Conservation (phyloP, 169 alveolate species). For the Plasmodium fragile region DNA sequence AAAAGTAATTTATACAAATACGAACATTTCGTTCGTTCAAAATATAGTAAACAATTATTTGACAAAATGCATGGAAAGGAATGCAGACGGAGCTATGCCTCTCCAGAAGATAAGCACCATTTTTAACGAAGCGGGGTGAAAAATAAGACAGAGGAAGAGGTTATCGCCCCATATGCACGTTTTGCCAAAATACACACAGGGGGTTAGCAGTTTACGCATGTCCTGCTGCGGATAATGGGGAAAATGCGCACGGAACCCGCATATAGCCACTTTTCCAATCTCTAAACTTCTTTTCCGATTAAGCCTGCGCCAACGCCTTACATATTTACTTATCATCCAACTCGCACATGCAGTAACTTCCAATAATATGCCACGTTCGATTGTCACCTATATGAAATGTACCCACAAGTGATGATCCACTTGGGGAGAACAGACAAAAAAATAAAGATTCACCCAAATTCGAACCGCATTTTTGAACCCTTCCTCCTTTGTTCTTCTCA, state of each 20-base stretch:
- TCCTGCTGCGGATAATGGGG: not conserved
- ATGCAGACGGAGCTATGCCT: slow-evolving; percentile 32
- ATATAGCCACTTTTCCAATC: not conserved
- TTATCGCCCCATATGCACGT: not conserved
- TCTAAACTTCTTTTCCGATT: not conserved
- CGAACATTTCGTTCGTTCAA: slow-evolving; percentile 59
- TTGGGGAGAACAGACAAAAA: not conserved
- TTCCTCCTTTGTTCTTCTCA: not conserved
- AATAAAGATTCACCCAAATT: not conserved
- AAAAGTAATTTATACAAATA: slow-evolving; percentile 24
- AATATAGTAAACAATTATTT: slow-evolving; percentile 42
- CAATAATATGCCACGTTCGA: not conserved
- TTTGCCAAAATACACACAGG: not conserved
- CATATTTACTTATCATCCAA: not conserved
- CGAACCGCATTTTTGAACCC: not conserved
- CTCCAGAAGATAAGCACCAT: slow-evolving; percentile 51
- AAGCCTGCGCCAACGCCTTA: not conserved
- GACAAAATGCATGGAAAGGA: slow-evolving; percentile 11
- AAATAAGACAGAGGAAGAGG: not conserved
- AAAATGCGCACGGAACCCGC: not conserved
- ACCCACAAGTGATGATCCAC: not conserved
- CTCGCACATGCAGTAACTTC: not conserved
- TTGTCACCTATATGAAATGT: not conserved
- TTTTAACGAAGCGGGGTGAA: slow-evolving; percentile 1
- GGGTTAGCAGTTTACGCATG: not conserved